Evolutionary conservation across 1,284 basidiomycete genomes (phyloP).

Genomic region (Fomitopsis schrenkii): DNA sequence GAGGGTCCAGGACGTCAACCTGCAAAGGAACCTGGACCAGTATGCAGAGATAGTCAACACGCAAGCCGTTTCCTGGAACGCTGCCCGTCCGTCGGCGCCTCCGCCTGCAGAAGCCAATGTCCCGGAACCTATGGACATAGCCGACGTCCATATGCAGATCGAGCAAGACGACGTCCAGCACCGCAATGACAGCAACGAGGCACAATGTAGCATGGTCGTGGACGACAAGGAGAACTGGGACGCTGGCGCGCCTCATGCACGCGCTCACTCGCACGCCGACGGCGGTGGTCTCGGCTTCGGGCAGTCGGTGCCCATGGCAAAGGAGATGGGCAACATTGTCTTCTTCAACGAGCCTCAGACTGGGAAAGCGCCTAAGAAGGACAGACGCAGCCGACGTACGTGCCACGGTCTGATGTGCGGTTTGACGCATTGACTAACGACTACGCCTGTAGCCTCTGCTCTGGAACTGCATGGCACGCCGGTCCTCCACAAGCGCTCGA

Average conservation of each 20-base stretch:
- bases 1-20: slow-evolving; percentile 34
- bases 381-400: slow-evolving; percentile 53
- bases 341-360: slow-evolving; percentile 28
- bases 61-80: slow-evolving; percentile 25
- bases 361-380: slow-evolving; percentile 34
- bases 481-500: slow-evolving; percentile 30
- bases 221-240: slow-evolving; percentile 51
- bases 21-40: slow-evolving; percentile 41
- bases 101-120: background rate
- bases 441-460: slow-evolving; percentile 26
- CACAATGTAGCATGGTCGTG: background rate
- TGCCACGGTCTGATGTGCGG: slow-evolving; percentile 8
- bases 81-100: background rate
- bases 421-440: background rate
- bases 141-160: background rate
- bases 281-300: slow-evolving; percentile 40
- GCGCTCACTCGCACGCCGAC: slow-evolving; percentile 10
- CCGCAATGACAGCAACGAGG: slow-evolving; percentile 7
- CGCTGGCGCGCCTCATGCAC: background rate
- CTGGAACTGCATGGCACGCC: slow-evolving; percentile 30
- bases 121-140: background rate
- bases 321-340: slow-evolving; percentile 46
- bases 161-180: slow-evolving; percentile 4
- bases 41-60: slow-evolving; percentile 41
- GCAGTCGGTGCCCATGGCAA: slow-evolving; percentile 34